Evolutionary conservation across 2,329 filamentous ascomycete genomes (phyloP).

Genomic region (Hymenotorrendiella dingleyae): DNA sequence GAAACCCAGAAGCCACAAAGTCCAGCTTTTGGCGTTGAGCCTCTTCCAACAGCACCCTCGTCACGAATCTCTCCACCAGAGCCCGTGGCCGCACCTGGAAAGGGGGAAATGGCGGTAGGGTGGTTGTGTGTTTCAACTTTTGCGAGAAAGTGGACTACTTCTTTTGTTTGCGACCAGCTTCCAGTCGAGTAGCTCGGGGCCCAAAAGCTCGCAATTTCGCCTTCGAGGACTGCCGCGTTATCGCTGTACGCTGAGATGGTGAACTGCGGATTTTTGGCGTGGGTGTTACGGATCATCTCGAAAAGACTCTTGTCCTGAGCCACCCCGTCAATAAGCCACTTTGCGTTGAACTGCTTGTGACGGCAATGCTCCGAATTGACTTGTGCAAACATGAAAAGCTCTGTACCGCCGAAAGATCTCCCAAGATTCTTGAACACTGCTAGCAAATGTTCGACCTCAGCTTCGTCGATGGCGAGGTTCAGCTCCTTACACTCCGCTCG

Average conservation of each 20-base stretch:
- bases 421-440: constrained; percentile 64
- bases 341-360: constrained; percentile 89
- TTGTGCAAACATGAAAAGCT: constrained; percentile 99
- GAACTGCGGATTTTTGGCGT: constrained; percentile 71
- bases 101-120: constrained; percentile 90
- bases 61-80: constrained; percentile 94
- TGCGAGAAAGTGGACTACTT: constrained; percentile 78
- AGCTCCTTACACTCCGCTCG: constrained; percentile 77
- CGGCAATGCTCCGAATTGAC: constrained; percentile 92
- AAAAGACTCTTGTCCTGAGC: constrained; percentile 78
- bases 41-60: constrained; percentile 87
- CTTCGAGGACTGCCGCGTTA: constrained; percentile 88
- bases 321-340: constrained; percentile 88
- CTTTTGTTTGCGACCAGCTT: constrained; percentile 81
- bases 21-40: constrained; percentile 88
- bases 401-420: constrained; percentile 69
- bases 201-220: constrained; percentile 71
- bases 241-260: constrained; percentile 97
- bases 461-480: constrained; percentile 79
- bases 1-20: constrained; percentile 93
- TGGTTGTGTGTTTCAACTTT: constrained; percentile 99
- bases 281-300: constrained; percentile 93
- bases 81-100: constrained; percentile 87
- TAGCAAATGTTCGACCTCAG: constrained; percentile 92
- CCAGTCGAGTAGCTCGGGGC: constrained; percentile 80